These are phyloP conservation scores for Eimeria sp. DNA, from an alignment of 169 alveolate genomes.

Conservation along the genomic window DNA sequence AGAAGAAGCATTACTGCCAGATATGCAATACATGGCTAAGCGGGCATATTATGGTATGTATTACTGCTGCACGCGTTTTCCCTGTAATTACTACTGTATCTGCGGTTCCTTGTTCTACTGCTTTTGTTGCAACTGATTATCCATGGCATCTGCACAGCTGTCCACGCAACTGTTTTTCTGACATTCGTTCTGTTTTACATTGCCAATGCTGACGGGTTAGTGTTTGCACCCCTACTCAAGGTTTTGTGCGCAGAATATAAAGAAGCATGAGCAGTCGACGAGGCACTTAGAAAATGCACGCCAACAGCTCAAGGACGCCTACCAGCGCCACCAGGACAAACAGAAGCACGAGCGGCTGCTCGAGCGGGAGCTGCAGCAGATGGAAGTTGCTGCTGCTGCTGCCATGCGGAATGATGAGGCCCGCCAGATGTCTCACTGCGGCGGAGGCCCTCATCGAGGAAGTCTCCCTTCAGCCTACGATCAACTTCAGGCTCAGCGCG, in stretches of 20 bases:
- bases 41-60: constrained; percentile 77
- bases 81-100: background rate
- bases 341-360: constrained; percentile 24
- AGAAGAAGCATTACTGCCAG: constrained; percentile 83
- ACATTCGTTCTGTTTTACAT: background rate
- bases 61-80: background rate
- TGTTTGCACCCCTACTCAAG: background rate
- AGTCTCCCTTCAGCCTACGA: constrained; percentile 24
- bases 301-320: constrained; percentile 48
- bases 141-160: background rate
- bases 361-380: constrained; percentile 59
- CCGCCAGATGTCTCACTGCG: background rate
- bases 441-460: background rate
- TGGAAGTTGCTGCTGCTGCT: constrained; percentile 82
- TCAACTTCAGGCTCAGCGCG: constrained; percentile 5
- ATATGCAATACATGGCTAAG: constrained; percentile 80
- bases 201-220: constrained; percentile 5
- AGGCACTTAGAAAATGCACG: constrained; percentile 71
- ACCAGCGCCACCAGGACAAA: constrained; percentile 69
- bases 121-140: background rate
- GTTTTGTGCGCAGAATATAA: constrained; percentile 69
- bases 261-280: constrained; percentile 70
- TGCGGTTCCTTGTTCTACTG: background rate
- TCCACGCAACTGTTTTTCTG: background rate
- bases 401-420: constrained; percentile 65